Base-by-base conservation (phyloP, 768 basidiomycete genomes). In the Thelephora ganbajun region DNA sequence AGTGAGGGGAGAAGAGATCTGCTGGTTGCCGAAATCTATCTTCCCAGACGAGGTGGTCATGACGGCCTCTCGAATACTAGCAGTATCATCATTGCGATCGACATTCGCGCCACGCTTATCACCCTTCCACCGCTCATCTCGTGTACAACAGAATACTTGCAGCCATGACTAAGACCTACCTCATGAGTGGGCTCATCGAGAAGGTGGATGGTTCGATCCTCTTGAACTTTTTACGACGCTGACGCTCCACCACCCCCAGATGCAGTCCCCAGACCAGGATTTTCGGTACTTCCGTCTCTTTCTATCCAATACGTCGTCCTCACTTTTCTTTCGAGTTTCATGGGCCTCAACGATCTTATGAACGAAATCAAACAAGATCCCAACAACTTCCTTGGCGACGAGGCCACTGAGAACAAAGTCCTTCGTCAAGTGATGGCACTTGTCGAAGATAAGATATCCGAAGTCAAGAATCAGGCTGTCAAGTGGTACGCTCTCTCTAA, bases 401-500 rank as follows among this genome's bases (percentile, higher is more conserved):
- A 97, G 61, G 56, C 70, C 4, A 76, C 82, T 30, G 96, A 99
- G 69, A 79, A 70, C 61, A 86, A 84, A 60, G 80, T 94, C 45
- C 72, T 94, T 43, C 77, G 76, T 36, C 80, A 85, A 61, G 91
- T 98, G 1, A 70, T 97, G 37, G 70, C 77, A 33, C 74, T 97
- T 16, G 83, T 97, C 4, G 85, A 88, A 59, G 96, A 99, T 67
- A 84, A 83, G 65, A 97, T 93, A 55, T 91, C 91, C 6, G 96
- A 99, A 69, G 96, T 98, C 53, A 98, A 98, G 71, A 96, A 96
- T 59, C 84, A 89, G 62, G 90, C 91, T 2, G 94, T 96, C 11
- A 91, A 93, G 69, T 93, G 91, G 94, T 87, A 41, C 45, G 55
- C 46, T 74, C 61, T 33, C 43, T n/a, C 34, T 18, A 13, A 30